These are phyloP conservation scores for Plectranthus barbatus DNA, from an alignment of 257 asterid species.

Conservation along the genomic window DNA sequence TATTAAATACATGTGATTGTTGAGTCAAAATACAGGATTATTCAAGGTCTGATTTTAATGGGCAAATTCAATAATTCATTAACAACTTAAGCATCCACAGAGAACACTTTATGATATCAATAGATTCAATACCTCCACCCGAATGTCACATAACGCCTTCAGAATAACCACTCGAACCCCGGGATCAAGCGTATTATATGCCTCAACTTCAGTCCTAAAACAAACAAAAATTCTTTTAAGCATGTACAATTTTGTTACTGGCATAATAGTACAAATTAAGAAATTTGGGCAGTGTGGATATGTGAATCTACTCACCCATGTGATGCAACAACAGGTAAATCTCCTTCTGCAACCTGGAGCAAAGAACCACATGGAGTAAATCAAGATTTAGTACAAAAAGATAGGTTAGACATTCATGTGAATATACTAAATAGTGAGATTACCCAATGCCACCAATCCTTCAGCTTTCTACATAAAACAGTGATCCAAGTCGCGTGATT, in stretches of 20 bases:
- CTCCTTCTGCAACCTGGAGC: slow-evolving; percentile 95
- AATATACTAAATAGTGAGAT: slow-evolving; percentile 21
- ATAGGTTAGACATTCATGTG: background rate
- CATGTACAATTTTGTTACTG: background rate
- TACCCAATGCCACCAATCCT: slow-evolving; percentile 99
- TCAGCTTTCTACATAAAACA: slow-evolving; percentile 81
- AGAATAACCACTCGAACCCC: slow-evolving; percentile 83
- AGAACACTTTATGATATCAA: background rate
- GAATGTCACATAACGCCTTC: slow-evolving; percentile 97
- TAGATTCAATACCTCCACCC: slow-evolving; percentile 91
- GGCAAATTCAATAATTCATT: background rate
- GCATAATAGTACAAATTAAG: background rate
- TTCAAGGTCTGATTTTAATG: background rate
- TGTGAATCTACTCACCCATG: slow-evolving; percentile 65
- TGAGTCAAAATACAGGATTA: background rate
- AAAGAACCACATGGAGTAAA: slow-evolving; percentile 18
- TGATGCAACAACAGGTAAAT: slow-evolving; percentile 88
- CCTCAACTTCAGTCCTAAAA: slow-evolving; percentile 81
- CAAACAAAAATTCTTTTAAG: slow-evolving; percentile 10
- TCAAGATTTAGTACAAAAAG: slow-evolving; percentile 1
- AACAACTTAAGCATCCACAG: slow-evolving; percentile 1
- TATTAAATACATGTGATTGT: background rate
- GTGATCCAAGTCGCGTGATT: slow-evolving; percentile 87
- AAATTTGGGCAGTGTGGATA: too few species aligned
- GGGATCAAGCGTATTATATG: slow-evolving; percentile 72